Evolutionary conservation across 2,329 filamentous ascomycete genomes (phyloP).

Genomic region (Coniochaeta sp.): DNA sequence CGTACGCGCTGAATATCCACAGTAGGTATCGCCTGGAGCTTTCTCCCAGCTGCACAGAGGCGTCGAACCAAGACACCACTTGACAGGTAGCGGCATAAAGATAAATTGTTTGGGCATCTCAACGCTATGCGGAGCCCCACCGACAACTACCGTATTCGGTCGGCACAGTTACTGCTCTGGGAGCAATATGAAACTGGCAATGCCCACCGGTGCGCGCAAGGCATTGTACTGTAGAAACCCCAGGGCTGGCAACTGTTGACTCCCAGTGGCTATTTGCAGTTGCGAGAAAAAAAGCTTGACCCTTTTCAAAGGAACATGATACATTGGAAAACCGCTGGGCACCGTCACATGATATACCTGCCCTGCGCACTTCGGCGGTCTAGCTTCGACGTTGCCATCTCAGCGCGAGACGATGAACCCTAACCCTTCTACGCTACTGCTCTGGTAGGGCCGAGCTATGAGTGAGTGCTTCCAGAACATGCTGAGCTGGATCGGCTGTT

Average conservation of each 20-base stretch:
- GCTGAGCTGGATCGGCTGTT: not conserved
- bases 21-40: not conserved
- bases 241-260: not conserved
- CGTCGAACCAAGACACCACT: not conserved
- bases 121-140: not conserved
- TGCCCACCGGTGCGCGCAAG: not conserved
- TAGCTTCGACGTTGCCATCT: not conserved
- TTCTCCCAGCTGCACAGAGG: not conserved
- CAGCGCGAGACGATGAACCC: not conserved
- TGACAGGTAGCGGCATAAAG: conserved; percentile 12
- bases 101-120: conserved; percentile 8
- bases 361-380: not conserved
- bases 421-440: not conserved
- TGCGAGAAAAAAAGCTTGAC: not conserved
- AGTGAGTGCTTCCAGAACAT: not conserved
- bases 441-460: not conserved
- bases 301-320: not conserved
- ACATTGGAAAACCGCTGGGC: not conserved
- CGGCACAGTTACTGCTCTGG: not conserved
- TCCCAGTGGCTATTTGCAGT: not conserved
- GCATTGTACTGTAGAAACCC: not conserved
- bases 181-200: not conserved
- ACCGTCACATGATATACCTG: not conserved
- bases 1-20: not conserved
- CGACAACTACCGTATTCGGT: not conserved